Conservation (phyloP, 148 eudicot genomes). For the Chenopodium suecicum region DNA sequence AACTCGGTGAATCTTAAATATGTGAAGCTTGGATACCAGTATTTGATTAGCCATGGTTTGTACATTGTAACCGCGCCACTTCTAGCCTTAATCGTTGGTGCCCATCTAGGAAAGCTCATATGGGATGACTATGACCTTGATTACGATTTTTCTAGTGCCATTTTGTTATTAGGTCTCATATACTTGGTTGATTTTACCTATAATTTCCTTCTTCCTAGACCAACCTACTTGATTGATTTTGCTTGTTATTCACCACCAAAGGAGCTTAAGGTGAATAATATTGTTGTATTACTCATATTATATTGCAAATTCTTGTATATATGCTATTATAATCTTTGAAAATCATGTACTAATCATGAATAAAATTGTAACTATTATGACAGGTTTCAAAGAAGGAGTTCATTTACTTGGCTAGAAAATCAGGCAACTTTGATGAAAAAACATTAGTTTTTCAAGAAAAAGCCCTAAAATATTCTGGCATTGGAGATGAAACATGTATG, state of each 20-base stretch:
- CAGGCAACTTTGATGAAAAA: slow-evolving; percentile 55
- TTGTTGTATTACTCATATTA: neutral
- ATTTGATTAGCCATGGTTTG: slow-evolving; percentile 50
- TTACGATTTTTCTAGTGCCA: slow-evolving; percentile 14
- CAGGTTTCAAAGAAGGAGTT: slow-evolving; percentile 65
- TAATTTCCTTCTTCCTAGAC: slow-evolving; percentile 38
- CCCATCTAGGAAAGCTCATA: slow-evolving; percentile 37
- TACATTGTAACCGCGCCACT: slow-evolving; percentile 45
- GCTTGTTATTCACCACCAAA: slow-evolving; percentile 64
- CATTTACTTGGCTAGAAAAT: slow-evolving; percentile 62
- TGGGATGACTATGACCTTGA: slow-evolving; percentile 22
- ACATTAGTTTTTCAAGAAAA: slow-evolving; percentile 47
- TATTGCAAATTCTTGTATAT: neutral
- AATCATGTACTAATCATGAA: neutral
- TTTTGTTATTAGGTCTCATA: slow-evolving; percentile 38
- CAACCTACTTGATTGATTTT: slow-evolving; percentile 65
- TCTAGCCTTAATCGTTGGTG: slow-evolving; percentile 29
- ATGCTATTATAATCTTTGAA: neutral
- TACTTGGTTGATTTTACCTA: slow-evolving; percentile 37
- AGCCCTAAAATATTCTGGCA: slow-evolving; percentile 54
- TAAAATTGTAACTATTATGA: neutral
- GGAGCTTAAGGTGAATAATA: slow-evolving; percentile 56
- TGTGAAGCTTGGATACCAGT: slow-evolving; percentile 62
- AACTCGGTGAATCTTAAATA: slow-evolving; percentile 59
- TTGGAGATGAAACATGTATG: slow-evolving; percentile 81